Conservation (phyloP, 179 eudicot species). For the Nepenthes alata region DNA sequence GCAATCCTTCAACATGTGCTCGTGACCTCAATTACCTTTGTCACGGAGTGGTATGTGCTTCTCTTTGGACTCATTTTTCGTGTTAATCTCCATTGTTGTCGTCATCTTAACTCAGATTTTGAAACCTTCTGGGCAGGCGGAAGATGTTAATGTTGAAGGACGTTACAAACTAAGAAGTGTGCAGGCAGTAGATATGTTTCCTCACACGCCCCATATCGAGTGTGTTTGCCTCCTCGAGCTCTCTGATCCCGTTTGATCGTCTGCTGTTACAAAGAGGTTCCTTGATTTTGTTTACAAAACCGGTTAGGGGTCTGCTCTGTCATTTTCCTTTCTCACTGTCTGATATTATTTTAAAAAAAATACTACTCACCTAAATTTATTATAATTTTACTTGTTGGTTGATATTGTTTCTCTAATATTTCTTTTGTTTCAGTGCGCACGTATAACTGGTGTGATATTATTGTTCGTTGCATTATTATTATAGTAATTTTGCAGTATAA, state of each 20-base stretch:
- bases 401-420: no score
- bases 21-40: conserved; percentile 94
- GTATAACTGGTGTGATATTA: no score
- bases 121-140: conserved; percentile 39
- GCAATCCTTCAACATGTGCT: conserved; percentile 96
- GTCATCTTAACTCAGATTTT: not conserved
- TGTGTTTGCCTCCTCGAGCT: conserved; percentile 89
- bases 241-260: not conserved
- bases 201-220: conserved; percentile 95
- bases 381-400: no score
- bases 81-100: not conserved
- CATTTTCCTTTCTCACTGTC: no score
- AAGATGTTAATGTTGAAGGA: conserved; percentile 45
- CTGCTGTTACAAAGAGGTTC: no score
- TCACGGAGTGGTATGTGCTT: conserved; percentile 62
- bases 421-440: no score
- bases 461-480: no score
- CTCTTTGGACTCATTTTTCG: not conserved
- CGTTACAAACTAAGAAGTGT: conserved; percentile 57
- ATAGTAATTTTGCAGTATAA: no score
- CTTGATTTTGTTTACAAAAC: no score
- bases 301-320: no score
- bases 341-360: no score
- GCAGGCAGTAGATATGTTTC: conserved; percentile 95
- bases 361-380: no score